Percentiles rank a stretch among this genome's conserved stretches.
Evolutionary conservation across 495 filamentous ascomycete genomes (phyloP).

Genomic region (Lasiosphaeriaceae sp.): DNA sequence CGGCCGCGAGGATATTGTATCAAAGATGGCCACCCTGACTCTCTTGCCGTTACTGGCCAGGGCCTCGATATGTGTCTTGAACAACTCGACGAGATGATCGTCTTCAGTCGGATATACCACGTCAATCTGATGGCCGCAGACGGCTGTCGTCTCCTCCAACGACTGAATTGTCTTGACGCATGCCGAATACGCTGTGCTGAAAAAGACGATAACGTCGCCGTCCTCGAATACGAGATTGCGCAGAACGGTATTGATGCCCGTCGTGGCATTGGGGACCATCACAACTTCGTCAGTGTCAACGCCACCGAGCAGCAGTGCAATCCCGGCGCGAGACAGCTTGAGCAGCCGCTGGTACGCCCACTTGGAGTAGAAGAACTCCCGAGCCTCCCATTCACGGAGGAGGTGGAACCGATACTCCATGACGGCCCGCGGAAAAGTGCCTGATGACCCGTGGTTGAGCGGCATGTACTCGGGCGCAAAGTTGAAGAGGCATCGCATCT

Average conservation of each 20-base stretch:
- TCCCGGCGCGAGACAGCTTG: slow-evolving; percentile 50
- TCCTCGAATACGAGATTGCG: slow-evolving; percentile 54
- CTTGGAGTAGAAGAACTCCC: slow-evolving; percentile 44
- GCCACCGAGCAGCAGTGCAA: slow-evolving; percentile 60
- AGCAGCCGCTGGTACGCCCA: slow-evolving; percentile 53
- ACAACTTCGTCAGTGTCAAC: slow-evolving; percentile 60
- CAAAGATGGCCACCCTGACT: slow-evolving; percentile 61
- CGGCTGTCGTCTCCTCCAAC: slow-evolving; percentile 53
- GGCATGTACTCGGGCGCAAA: too few relatives aligned
- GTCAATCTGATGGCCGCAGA: slow-evolving; percentile 34
- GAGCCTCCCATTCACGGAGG: slow-evolving; percentile 27
- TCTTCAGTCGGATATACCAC: slow-evolving; percentile 55
- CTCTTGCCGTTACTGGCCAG: slow-evolving; percentile 45
- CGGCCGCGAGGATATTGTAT: slow-evolving; percentile 68
- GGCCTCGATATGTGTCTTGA: slow-evolving; percentile 35
- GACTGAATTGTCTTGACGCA: slow-evolving; percentile 64
- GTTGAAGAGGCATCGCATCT: too few relatives aligned
- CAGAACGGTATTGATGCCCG: slow-evolving; percentile 68
- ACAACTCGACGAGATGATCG: slow-evolving; percentile 48
- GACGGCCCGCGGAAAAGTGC: slow-evolving; percentile 31
- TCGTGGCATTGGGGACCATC: slow-evolving; percentile 74
- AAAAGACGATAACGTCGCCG: slow-evolving; percentile 57
- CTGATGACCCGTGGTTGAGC: slow-evolving; percentile 40
- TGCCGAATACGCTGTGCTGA: slow-evolving; percentile 66
- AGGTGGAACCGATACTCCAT: slow-evolving; percentile 25